Base-by-base conservation (phyloP, 768 basidiomycete genomes). In the Pleurotus djamor region DNA sequence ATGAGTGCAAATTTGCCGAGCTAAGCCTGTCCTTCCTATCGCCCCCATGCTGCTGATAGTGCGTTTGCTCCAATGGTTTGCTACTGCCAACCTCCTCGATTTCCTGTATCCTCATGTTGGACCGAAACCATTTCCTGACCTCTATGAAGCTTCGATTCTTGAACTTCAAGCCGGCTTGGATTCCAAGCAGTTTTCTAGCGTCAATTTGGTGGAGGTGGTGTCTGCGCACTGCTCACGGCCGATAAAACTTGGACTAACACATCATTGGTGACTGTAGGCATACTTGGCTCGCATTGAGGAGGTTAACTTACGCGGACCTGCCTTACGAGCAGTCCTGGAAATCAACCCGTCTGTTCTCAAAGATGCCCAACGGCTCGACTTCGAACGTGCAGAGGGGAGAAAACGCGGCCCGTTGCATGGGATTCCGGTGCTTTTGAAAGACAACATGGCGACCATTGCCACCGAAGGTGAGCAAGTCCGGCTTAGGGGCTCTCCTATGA, bases 251-350 rank as follows among this genome's bases (percentile, higher is more conserved):
- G 9, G n/a, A 41, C n/a, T n/a, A 4, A 41, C 38, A 10, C n/a
- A 41, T 4, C 9, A 41, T 41, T 10, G 21, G 21, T 28, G 21
- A 28, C 21, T 3, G 21, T 28, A 88, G 87, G 84, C 85, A 4
- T 89, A 89, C 67, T 74, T 88, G 61, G 80, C 82, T 13, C 78
- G 88, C 2, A 87, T 88, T 28, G 83, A 86, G 4, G 83, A 89
- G 65, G 87, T 89, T n/a, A 88, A 89, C 64, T 63, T 81, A 13
- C 73, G 82, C 57, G 86, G 86, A 1, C 81, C 85, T 12, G 70
- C 69, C 47, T 69, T 89, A 7, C 82, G 47, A 14, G 47, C 47
- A 12, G 5, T 48, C 21, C 16, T 48, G 21, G n/a, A 48, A 48
- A 16, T 48, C 47, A 48, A 48, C 16, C 47, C 47, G 2, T n/a